phyloP scores from a whole-genome alignment of 1,139 yeast species.

The Sugiyamaella novakii region DNA sequence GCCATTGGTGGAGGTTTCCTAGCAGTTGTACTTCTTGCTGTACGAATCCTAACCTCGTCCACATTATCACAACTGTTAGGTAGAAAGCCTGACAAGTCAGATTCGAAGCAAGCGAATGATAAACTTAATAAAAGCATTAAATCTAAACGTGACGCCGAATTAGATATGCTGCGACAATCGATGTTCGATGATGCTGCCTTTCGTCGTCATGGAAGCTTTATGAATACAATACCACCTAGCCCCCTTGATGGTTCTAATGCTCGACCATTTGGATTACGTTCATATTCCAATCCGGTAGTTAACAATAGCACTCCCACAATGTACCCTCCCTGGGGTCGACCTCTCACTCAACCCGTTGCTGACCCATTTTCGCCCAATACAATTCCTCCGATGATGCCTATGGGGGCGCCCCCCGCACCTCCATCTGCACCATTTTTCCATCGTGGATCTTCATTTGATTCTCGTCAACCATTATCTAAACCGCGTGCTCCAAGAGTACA shows the following conservation, averaged over 20 bases:
- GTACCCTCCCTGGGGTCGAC: constrained; percentile 13
- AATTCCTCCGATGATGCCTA: constrained; percentile 5
- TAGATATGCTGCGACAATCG: constrained; percentile 7
- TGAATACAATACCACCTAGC: constrained; percentile 6
- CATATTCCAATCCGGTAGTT: constrained; percentile 20
- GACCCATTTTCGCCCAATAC: constrained; percentile 2
- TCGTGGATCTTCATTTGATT: constrained; percentile 4
- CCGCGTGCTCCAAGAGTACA: constrained; percentile 18
- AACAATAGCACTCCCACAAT: constrained; percentile 6
- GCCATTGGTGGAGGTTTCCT: constrained; percentile 22
- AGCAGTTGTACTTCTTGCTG: constrained; percentile 20
- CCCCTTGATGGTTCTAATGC: constrained; percentile 11
- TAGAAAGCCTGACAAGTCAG: background rate
- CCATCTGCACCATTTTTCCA: constrained; percentile 3
- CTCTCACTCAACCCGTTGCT: background rate
- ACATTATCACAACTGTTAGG: background rate
- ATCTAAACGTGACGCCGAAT: constrained; percentile 1
- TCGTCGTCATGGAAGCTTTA: constrained; percentile 1
- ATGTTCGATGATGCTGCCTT: constrained; percentile 1
- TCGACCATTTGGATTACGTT: constrained; percentile 12
- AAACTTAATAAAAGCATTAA: constrained; percentile 1
- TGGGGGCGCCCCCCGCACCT: constrained; percentile 7
- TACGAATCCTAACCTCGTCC: constrained; percentile 22
- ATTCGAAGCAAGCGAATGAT: background rate
- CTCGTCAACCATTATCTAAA: background rate